phyloP scores from a whole-genome alignment of 768 basidiomycete genomes.

The Leccinellum luteum region DNA sequence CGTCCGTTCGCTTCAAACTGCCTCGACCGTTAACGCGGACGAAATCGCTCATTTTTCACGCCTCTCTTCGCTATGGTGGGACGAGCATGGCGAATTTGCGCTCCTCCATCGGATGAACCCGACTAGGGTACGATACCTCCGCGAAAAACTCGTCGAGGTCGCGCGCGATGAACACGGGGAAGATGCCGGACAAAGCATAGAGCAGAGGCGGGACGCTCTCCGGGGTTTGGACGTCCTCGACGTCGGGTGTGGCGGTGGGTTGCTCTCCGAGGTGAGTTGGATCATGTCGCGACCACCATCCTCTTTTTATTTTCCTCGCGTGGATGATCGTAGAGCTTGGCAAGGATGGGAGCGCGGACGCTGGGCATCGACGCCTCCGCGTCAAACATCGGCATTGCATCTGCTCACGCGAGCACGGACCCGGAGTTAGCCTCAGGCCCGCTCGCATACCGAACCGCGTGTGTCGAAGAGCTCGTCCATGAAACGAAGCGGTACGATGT shows the following conservation, averaged over 20 bases:
- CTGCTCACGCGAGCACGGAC: conserved; percentile 77
- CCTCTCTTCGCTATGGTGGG: conserved; percentile 94
- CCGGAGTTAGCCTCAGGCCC: conserved; percentile 46
- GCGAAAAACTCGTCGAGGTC: conserved; percentile 67
- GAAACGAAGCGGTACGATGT: conserved; percentile 76
- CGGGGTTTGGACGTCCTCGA: conserved; percentile 75
- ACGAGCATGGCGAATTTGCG: conserved; percentile 86
- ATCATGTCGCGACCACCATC: neutral
- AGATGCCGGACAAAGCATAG: conserved; percentile 29
- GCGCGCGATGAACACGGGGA: conserved; percentile 52
- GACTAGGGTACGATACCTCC: conserved; percentile 76
- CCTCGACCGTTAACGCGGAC: conserved; percentile 54
- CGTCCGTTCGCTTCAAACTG: conserved; percentile 22
- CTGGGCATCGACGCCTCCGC: conserved; percentile 90
- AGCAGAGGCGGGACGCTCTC: conserved; percentile 39
- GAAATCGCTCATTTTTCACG: conserved; percentile 90
- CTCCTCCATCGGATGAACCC: conserved; percentile 96
- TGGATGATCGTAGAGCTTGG: conserved; percentile 58
- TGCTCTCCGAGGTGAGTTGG: conserved; percentile 77
- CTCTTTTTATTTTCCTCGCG: neutral
- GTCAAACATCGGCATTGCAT: conserved; percentile 84
- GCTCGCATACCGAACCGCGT: conserved; percentile 66
- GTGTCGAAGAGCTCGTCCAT: conserved; percentile 71
- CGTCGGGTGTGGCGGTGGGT: conserved; percentile 93
- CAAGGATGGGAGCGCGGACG: conserved; percentile 84